Evolutionary conservation across 306 rosid species (phyloP).

Genomic region (Dryas octopetala): DNA sequence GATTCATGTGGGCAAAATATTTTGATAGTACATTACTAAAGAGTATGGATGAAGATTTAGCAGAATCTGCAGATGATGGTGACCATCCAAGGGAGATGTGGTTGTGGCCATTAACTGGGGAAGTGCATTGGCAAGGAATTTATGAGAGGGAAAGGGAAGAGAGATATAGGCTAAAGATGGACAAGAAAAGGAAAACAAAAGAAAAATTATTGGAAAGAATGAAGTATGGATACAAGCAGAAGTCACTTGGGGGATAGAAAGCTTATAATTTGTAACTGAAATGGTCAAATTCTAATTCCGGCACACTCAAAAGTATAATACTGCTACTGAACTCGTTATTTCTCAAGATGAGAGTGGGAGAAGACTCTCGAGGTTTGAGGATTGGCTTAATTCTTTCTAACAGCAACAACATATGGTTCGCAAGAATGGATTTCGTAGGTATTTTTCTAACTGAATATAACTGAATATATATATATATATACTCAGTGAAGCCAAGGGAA

Average conservation of each 20-base stretch:
- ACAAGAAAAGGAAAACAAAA: constrained; percentile 82
- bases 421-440: constrained; percentile 9
- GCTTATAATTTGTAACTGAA: constrained; percentile 18
- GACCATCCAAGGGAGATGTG: constrained; percentile 63
- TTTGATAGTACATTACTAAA: constrained; percentile 64
- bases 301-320: constrained; percentile 12
- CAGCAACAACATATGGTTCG: constrained; percentile 24
- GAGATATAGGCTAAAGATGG: constrained; percentile 91
- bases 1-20: constrained; percentile 82
- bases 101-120: constrained; percentile 95
- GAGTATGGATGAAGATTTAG: constrained; percentile 94
- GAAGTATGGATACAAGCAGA: constrained; percentile 83
- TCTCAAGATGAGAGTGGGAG: constrained; percentile 25
- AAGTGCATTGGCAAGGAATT: constrained; percentile 93
- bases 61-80: constrained; percentile 91
- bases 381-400: constrained; percentile 37
- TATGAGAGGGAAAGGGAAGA: constrained; percentile 94
- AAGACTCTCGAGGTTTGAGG: constrained; percentile 32
- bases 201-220: constrained; percentile 70
- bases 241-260: constrained; percentile 72
- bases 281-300: constrained; percentile 13
- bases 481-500: constrained; percentile 29
- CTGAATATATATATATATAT: background rate
- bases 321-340: constrained; percentile 27
- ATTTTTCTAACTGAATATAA: constrained; percentile 39